phyloP scores from a whole-genome alignment of 345 rosid genomes.

The Pistacia atlantica region DNA sequence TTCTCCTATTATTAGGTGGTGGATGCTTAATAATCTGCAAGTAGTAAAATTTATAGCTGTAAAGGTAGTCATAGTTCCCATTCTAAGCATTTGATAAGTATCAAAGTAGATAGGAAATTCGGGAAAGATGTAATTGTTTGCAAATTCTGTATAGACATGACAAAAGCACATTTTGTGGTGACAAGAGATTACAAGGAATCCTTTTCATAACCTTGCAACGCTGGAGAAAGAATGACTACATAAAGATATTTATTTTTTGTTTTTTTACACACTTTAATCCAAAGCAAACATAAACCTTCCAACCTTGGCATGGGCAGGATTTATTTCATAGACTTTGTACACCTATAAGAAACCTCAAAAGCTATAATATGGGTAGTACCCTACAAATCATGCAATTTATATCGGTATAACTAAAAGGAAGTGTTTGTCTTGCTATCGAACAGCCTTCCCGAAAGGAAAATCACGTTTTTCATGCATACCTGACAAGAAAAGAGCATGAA shows the following conservation, averaged over 20 bases:
- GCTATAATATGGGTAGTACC: background rate
- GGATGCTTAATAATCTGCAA: slow-evolving; percentile 65
- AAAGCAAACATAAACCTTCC: background rate
- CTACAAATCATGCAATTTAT: background rate
- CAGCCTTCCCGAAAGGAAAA: background rate
- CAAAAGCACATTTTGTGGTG: background rate
- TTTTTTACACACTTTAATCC: background rate
- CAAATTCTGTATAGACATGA: background rate
- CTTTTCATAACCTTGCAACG: background rate
- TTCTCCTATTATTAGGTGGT: slow-evolving; percentile 53
- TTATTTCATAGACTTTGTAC: background rate
- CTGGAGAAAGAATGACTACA: background rate
- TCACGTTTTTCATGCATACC: background rate
- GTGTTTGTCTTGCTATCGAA: no score
- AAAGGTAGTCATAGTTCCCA: background rate
- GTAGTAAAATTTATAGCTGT: slow-evolving; percentile 1
- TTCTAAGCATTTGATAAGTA: background rate
- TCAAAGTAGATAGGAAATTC: background rate
- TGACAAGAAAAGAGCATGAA: background rate
- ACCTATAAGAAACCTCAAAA: background rate
- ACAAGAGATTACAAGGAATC: background rate
- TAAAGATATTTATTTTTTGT: background rate
- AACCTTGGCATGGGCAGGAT: background rate
- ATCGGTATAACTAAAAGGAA: no score
- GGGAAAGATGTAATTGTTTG: background rate